phyloP scores from a whole-genome alignment of 768 basidiomycete species.

The Leccinum disarticulatum region DNA sequence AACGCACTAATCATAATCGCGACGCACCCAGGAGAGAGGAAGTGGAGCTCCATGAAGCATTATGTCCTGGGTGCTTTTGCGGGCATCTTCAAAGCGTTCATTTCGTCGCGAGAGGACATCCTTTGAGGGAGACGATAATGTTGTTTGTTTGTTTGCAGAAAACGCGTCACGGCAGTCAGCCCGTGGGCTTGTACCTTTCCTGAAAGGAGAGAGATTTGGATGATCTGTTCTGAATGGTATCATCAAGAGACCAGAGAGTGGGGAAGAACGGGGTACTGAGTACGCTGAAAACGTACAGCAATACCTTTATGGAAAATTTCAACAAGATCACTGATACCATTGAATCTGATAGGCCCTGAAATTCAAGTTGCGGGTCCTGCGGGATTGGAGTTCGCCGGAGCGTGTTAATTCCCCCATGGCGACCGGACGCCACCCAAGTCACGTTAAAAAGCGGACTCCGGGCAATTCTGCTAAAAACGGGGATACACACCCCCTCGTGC shows the following conservation, averaged over 20 bases:
- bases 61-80: constrained; percentile 14
- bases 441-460: too few species aligned
- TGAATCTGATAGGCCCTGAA: background rate
- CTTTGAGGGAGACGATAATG: background rate
- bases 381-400: background rate
- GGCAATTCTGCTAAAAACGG: constrained; percentile 4
- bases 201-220: constrained; percentile 18
- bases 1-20: too few species aligned
- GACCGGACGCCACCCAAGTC: background rate
- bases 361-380: background rate
- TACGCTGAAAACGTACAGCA: background rate
- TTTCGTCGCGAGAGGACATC: background rate
- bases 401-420: background rate
- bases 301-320: constrained; percentile 7
- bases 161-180: constrained; percentile 25
- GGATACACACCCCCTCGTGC: background rate
- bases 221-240: constrained; percentile 11
- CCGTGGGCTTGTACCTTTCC: constrained; percentile 13
- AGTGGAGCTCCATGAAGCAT: constrained; percentile 24
- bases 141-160: constrained; percentile 1
- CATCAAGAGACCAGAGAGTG: constrained; percentile 11
- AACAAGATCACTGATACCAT: background rate
- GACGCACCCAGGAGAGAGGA: constrained; percentile 29
- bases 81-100: constrained; percentile 1
- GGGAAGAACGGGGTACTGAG: constrained; percentile 4